Percentiles rank a stretch among this genome's conserved stretches.
These are phyloP conservation scores for Seiridium unicorne DNA, from an alignment of 2,329 filamentous ascomycete genomes.

Conservation along the genomic window DNA sequence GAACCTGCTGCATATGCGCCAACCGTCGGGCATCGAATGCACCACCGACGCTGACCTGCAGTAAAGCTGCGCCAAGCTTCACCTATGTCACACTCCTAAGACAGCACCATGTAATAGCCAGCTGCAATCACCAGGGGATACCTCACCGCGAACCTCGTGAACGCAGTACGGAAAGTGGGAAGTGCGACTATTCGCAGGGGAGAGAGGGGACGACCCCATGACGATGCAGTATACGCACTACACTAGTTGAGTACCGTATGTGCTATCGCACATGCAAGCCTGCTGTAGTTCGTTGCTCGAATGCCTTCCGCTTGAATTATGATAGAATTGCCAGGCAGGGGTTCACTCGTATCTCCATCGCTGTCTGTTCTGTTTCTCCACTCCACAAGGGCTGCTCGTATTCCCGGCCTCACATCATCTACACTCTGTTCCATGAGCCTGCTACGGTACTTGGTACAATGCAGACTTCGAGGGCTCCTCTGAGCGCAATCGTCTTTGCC, in stretches of 20 bases:
- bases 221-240: not conserved
- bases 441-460: too few relatives aligned
- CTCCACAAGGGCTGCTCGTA: not conserved
- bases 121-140: not conserved
- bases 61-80: slow-evolving; percentile 2
- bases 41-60: slow-evolving; percentile 1
- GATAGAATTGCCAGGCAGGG: not conserved
- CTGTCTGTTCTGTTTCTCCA: not conserved
- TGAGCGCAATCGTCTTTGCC: too few relatives aligned
- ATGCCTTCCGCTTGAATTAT: not conserved
- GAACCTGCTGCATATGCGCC: slow-evolving; percentile 1
- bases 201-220: not conserved
- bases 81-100: not conserved
- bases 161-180: not conserved
- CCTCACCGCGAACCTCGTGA: not conserved
- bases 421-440: too few relatives aligned
- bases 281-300: not conserved
- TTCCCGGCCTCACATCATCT: not conserved
- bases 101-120: not conserved
- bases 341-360: not conserved
- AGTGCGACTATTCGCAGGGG: not conserved
- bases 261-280: not conserved
- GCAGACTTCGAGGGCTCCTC: too few relatives aligned
- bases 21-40: slow-evolving; percentile 1
- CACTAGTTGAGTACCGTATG: not conserved